A percentile compares a stretch with the other conserved stretches of the same genome.
phyloP scores from a whole-genome alignment of 495 filamentous ascomycete genomes.

The Geoglossum glabrum region DNA sequence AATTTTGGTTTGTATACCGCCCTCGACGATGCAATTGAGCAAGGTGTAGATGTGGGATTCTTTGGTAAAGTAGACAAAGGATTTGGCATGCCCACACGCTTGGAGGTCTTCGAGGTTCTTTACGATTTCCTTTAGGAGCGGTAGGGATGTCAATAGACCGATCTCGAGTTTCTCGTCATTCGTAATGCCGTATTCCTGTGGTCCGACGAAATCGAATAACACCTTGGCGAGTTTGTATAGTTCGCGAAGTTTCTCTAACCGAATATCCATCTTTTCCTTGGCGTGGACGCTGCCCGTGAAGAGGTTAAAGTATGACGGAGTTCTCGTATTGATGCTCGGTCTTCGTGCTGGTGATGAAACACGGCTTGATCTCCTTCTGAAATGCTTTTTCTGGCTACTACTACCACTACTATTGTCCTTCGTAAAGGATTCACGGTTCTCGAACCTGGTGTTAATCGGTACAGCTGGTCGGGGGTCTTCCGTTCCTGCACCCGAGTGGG shows the following conservation, averaged over 20 bases:
- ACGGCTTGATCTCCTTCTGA: not conserved
- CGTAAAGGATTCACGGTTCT: not conserved
- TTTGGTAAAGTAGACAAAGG: constrained; percentile 97
- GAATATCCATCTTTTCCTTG: constrained; percentile 64
- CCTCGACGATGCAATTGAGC: constrained; percentile 92
- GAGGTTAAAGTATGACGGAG: constrained; percentile 65
- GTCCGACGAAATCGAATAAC: constrained; percentile 93
- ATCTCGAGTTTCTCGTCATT: constrained; percentile 94
- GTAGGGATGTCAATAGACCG: constrained; percentile 79
- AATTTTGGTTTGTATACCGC: constrained; percentile 83
- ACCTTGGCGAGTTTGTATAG: constrained; percentile 86
- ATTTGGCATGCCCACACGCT: constrained; percentile 77
- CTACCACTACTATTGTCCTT: not conserved
- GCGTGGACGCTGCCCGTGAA: constrained; percentile 56
- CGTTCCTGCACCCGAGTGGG: not conserved
- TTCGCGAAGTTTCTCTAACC: constrained; percentile 73
- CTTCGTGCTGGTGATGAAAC: not conserved
- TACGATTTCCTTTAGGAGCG: constrained; percentile 86
- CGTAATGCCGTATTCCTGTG: constrained; percentile 92
- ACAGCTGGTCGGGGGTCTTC: not conserved
- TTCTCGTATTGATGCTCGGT: not conserved
- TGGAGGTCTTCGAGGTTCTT: constrained; percentile 94
- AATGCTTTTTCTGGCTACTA: not conserved
- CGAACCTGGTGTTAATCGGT: not conserved
- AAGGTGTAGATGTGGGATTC: constrained; percentile 97